Evolutionary conservation across 208 protist species (phyloP).

Genomic region (Phytomonas sp.): DNA sequence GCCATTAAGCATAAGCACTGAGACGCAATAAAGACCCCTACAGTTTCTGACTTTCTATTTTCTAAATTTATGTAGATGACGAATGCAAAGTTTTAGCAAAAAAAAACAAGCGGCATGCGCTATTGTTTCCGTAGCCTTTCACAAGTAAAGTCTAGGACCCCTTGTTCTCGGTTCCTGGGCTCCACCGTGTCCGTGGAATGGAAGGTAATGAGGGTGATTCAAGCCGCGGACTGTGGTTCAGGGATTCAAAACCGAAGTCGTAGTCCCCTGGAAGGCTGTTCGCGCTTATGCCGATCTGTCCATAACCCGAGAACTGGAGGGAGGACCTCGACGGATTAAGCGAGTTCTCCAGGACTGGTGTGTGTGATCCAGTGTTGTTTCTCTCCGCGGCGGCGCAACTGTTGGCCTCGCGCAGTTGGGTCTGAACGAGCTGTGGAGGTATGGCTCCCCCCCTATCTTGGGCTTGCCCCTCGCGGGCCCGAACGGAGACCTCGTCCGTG

Average conservation of each 20-base stretch:
- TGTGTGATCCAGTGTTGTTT: background rate
- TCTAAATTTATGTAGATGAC: background rate
- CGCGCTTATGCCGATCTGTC: background rate
- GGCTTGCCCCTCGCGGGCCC: background rate
- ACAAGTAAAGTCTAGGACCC: background rate
- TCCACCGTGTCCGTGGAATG: background rate
- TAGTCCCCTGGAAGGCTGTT: background rate
- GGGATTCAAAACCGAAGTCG: background rate
- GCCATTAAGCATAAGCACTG: background rate
- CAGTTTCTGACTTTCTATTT: background rate
- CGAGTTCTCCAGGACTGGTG: background rate
- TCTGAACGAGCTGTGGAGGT: background rate
- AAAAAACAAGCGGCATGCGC: background rate
- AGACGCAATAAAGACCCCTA: background rate
- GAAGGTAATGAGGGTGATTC: background rate
- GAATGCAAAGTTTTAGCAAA: background rate
- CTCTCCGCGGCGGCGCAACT: background rate
- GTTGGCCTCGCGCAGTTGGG: background rate
- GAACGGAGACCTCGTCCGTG: background rate
- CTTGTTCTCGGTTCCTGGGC: background rate
- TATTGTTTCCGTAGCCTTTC: background rate
- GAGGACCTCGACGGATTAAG: background rate
- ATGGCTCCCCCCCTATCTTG: background rate
- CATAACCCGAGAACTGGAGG: background rate
- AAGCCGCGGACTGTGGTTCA: background rate